Evolutionary conservation across 805 yeast species (phyloP), one percentile per base, ranked within the genome.

Genomic region (Lipomyces yamanashiensis): DNA sequence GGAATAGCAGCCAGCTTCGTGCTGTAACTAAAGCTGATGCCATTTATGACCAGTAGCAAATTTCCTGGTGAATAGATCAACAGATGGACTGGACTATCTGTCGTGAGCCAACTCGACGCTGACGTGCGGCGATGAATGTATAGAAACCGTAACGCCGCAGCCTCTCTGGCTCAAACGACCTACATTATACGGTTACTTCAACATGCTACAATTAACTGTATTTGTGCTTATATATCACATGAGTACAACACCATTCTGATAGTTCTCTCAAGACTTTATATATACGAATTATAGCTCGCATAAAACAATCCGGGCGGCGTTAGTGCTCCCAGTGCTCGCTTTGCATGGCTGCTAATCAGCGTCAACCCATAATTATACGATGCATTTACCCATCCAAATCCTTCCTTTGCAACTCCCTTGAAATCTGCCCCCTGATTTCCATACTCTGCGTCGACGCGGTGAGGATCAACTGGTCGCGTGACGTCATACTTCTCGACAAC

Each of bases 321-420:
- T 58, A 88, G 84, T 2, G 92, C 83, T 0, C 96, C 97, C 65
- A 92, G 79, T 0, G 92, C 90, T 66, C 96, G 81, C 63, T 81
- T 81, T 2, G 92, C 92, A 68, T 84, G 86, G 56, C 81, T 80
- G 67, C 85, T 85, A 75, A 89, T 77, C 63, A 84, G 84, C 23
- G 87, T 81, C 65, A 91, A 77, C 0, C 97, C 97, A 65, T 88
- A 74, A 34, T 88, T 71, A 75, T 84, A 92, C 70, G 95, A 86
- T 6, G 98, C 88, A 78, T 93, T 93, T 57, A 93, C 97, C 99
- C 99, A 93, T 0, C 98, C 99, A 76, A 93, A 93, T 0, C 99
- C 99, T 77, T 95, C 98, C 7, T 89, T 87, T 0, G 96, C 96
- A 48, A 89, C 97, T 53, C 97, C 97, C 74, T 89, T 88, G 73